These are phyloP conservation scores for Candida jianshihensis DNA, from an alignment of 805 yeast species.

Conservation along the genomic window DNA sequence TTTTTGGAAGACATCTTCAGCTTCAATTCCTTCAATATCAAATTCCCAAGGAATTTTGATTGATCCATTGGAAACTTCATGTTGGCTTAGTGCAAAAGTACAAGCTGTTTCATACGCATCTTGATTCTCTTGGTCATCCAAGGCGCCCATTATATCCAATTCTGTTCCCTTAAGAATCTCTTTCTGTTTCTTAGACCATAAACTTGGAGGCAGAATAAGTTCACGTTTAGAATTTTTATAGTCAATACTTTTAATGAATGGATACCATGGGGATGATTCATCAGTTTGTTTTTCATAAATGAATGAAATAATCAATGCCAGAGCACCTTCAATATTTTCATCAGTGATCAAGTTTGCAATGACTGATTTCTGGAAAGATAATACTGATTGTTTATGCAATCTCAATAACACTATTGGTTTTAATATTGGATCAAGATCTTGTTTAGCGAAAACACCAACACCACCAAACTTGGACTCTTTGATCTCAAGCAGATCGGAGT, in stretches of 20 bases:
- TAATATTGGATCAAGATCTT: slow-evolving; percentile 28
- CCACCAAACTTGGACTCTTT: slow-evolving; percentile 53
- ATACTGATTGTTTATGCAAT: slow-evolving; percentile 52
- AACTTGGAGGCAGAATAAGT: slow-evolving; percentile 48
- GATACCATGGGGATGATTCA: slow-evolving; percentile 73
- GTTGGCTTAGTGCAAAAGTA: slow-evolving; percentile 24
- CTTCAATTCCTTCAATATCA: slow-evolving; percentile 21
- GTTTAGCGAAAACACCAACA: slow-evolving; percentile 61
- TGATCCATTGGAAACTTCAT: slow-evolving; percentile 20
- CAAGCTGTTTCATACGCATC: slow-evolving; percentile 32
- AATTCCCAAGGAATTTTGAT: slow-evolving; percentile 25
- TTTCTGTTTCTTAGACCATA: slow-evolving; percentile 53
- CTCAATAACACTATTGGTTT: slow-evolving; percentile 35
- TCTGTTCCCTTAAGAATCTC: slow-evolving; percentile 47
- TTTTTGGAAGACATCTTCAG: slow-evolving; percentile 16
- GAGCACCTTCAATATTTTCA: slow-evolving; percentile 52
- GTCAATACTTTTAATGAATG: slow-evolving; percentile 49
- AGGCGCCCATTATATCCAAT: slow-evolving; percentile 52
- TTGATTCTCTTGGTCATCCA: slow-evolving; percentile 39
- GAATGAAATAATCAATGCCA: slow-evolving; percentile 59
- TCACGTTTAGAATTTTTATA: slow-evolving; percentile 24
- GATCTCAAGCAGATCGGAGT: slow-evolving; percentile 37
- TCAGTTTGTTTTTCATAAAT: slow-evolving; percentile 61
- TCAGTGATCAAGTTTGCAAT: slow-evolving; percentile 66
- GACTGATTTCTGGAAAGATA: slow-evolving; percentile 51